Percentiles rank a stretch among this genome's conserved stretches.
Conservation (phyloP, 1,284 basidiomycete species). For the Xerocomus nothofagi region DNA sequence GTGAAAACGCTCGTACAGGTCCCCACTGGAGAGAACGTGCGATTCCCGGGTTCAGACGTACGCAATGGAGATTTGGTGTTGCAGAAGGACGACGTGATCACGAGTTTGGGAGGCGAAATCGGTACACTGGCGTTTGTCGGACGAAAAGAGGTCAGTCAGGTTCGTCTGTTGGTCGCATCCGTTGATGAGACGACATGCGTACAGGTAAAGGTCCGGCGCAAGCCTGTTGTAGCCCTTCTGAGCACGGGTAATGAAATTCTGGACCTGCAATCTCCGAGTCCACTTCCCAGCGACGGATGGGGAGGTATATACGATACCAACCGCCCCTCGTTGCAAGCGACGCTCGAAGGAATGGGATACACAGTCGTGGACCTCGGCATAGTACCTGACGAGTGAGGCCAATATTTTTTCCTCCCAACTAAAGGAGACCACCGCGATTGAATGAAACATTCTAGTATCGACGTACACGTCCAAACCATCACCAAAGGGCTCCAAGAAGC, state of each 20-base stretch:
- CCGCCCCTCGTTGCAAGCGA: slow-evolving; percentile 72
- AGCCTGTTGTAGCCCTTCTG: slow-evolving; percentile 75
- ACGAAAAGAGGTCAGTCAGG: slow-evolving; percentile 52
- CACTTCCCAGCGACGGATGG: slow-evolving; percentile 50
- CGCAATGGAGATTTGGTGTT: slow-evolving; percentile 66
- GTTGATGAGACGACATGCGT: neutral
- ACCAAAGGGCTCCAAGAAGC: slow-evolving; percentile 57
- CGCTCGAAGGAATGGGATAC: slow-evolving; percentile 72
- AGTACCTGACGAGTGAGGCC: slow-evolving; percentile 61
- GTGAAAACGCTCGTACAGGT: slow-evolving; percentile 69
- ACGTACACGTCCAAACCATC: slow-evolving; percentile 61
- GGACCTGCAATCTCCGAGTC: slow-evolving; percentile 53
- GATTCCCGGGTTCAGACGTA: slow-evolving; percentile 75
- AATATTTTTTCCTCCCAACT: neutral
- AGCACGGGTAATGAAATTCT: slow-evolving; percentile 86
- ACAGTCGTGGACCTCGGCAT: slow-evolving; percentile 82
- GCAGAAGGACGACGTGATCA: slow-evolving; percentile 59
- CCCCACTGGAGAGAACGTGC: slow-evolving; percentile 69
- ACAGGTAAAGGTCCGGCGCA: slow-evolving; percentile 66
- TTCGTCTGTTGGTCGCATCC: neutral
- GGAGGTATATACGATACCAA: slow-evolving; percentile 83
- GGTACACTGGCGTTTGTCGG: slow-evolving; percentile 83
- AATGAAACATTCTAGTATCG: slow-evolving; percentile 43
- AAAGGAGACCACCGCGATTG: neutral
- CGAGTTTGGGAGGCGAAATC: slow-evolving; percentile 77